These are phyloP conservation scores for Schwanniomyces pseudopolymorphus DNA, from an alignment of 805 yeast species.

Conservation along the genomic window DNA sequence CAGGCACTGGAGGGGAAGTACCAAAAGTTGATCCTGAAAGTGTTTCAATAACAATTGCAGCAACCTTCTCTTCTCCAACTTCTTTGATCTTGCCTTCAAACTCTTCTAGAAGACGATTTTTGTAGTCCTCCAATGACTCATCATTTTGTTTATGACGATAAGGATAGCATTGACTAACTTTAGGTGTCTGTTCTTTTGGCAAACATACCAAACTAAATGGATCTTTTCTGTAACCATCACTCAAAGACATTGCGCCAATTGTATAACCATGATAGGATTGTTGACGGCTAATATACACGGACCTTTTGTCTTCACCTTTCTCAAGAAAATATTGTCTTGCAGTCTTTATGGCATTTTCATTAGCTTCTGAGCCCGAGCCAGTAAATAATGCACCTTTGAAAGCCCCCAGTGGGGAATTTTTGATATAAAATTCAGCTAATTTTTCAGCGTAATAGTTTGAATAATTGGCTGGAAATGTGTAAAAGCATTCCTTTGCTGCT, in stretches of 20 bases:
- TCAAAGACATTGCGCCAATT: conserved; percentile 42
- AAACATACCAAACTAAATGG: conserved; percentile 26
- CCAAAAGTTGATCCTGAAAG: conserved; percentile 50
- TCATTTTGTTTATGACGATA: conserved; percentile 26
- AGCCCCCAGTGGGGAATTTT: background rate
- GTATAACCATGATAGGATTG: conserved; percentile 52
- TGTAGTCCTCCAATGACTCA: conserved; percentile 37
- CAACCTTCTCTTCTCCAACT: conserved; percentile 44
- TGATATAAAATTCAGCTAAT: conserved; percentile 37
- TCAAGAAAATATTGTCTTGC: conserved; percentile 30
- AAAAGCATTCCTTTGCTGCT: conserved; percentile 22
- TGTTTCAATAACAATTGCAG: conserved; percentile 45
- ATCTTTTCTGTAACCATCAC: conserved; percentile 29
- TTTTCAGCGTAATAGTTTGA: conserved; percentile 44
- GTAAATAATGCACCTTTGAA: conserved; percentile 43
- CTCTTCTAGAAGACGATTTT: conserved; percentile 34
- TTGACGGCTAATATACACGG: conserved; percentile 42
- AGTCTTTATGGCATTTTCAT: conserved; percentile 31
- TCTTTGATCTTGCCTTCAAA: conserved; percentile 42
- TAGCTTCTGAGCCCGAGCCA: conserved; percentile 62
- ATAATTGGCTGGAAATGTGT: conserved; percentile 22
- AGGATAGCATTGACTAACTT: conserved; percentile 30
- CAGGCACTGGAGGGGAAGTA: conserved; percentile 25
- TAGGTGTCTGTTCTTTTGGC: conserved; percentile 18
- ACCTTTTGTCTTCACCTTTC: conserved; percentile 39